Evolutionary conservation across 352 stramenopile genomes (phyloP), one percentile per base, ranked within the genome.

Genomic region (Phytophthora boehmeriae): DNA sequence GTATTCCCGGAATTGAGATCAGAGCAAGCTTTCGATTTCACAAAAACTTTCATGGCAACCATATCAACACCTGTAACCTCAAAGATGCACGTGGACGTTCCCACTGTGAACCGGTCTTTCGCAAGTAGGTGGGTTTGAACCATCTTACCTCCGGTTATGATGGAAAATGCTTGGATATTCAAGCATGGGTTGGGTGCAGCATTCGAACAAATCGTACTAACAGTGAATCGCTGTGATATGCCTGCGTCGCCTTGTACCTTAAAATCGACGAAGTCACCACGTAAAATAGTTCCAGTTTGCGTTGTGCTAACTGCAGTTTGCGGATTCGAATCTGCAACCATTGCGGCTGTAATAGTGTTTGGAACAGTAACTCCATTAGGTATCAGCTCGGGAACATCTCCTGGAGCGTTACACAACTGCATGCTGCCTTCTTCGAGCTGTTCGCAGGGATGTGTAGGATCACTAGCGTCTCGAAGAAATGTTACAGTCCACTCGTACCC

Each of bases 401-500:
- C 95, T 1, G 95, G 94, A 2, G 93, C 83, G 58, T 99, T 99
- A 66, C 96, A 99, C 1, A 96, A 68, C 16, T 73, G 67, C 8
- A 74, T 68, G 1, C 81, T 84, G n/a, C 53, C 64, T 57, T 90
- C 76, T 34, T 92, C 82, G 55, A 83, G 67, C 55, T 92, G 73
- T 34, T 92, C 70, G 25, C 80, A 96, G 4, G 75, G 66, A 8
- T 68, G 42, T 1, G 46, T 57, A 1, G 46, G 25, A 27, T 80
- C 80, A 23, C 72, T 81, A 1, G 66, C 63, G 41, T 99, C 97
- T 47, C 88, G 75, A 10, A 99, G 68, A 57, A 99, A 99, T 9
- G 95, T 98, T 22, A 99, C 76, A 5, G 84, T 97, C 96, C 96
- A 99, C 11, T 81, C 84, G 63, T 98, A 99, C 1, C 93, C 95